Evolutionary conservation across 1,284 basidiomycete species (phyloP), one percentile per base, ranked within the genome.

Genomic region (Spongispora temasekensis): DNA sequence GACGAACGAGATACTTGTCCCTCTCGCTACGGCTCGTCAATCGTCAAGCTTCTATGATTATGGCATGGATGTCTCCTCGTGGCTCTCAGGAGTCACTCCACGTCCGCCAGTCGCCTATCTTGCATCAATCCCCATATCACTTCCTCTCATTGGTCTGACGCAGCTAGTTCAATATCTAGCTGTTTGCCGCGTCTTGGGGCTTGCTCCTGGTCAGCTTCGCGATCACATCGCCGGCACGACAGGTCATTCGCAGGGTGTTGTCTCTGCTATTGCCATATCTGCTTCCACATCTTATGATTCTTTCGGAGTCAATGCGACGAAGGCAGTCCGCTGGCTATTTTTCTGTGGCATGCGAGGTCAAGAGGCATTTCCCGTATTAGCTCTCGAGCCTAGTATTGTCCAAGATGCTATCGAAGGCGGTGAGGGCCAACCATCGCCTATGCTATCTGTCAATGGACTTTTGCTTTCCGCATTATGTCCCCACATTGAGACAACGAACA

Each of bases 231-330:
- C 87, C 32, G 97, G 96, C 56, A 87, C 94, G 6, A 98, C 97
- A 13, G 97, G 97, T 52, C 97, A 99, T 79, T 97, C 95, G 8
- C 97, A 98, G 77, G 97, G 97, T 66, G 87, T 99, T 67, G 89
- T 98, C 59, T 95, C 95, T 23, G 97, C 97, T 25, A 86, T 97
- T 56, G 90, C 88, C 31, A 86, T 98, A 67, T 84, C 95, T 9
- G 86, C 94, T 2, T 97, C 95, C 19, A 81, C 83, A 35, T 86
- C 87, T 44, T 88, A 89, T 68, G 89, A 91, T 55, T 86, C 86
- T 5, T 92, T 95, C 75, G 77, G 83, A 57, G 76, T 79, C 63
- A 97, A 98, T 76, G 84, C 88, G 19, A 79, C 83, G 73, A 96
- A 97, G 77, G 94, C 94, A 30, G 76, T 97, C 67, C 89, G 83